Conservation (phyloP, 805 yeast species). For the Wickerhamomyces xylosicus region DNA sequence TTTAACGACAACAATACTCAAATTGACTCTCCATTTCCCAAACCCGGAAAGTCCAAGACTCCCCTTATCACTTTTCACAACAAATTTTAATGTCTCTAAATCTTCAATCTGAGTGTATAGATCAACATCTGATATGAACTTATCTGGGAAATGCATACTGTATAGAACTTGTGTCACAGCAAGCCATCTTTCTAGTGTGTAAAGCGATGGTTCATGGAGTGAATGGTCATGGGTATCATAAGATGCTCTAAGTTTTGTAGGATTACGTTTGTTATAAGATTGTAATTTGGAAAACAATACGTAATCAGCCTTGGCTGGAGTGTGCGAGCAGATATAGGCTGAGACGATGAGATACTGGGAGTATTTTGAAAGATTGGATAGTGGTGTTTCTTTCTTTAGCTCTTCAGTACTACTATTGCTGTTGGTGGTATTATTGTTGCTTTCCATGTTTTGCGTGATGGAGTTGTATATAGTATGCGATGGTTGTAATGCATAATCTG, state of each 20-base stretch:
- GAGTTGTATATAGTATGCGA: not conserved
- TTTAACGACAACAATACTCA: not conserved
- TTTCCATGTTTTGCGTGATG: not conserved
- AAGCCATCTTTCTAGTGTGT: constrained; percentile 67
- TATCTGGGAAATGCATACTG: constrained; percentile 28
- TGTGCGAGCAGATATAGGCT: constrained; percentile 74
- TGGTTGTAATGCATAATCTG: constrained; percentile 23
- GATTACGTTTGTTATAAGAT: constrained; percentile 27
- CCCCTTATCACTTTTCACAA: constrained; percentile 23
- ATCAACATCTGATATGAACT: constrained; percentile 22
- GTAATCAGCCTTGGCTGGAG: constrained; percentile 59
- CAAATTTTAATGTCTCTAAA: constrained; percentile 23
- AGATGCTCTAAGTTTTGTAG: constrained; percentile 43
- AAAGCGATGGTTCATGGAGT: constrained; percentile 47
- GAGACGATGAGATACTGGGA: constrained; percentile 72
- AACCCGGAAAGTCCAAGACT: constrained; percentile 52
- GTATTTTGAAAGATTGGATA: constrained; percentile 41
- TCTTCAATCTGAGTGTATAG: constrained; percentile 25
- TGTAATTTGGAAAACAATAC: constrained; percentile 57
- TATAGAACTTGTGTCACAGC: constrained; percentile 73
- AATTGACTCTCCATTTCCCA: constrained; percentile 68
- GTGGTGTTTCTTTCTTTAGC: constrained; percentile 4
- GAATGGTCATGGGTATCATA: constrained; percentile 14
- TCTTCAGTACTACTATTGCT: constrained; percentile 1
- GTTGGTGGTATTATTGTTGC: no score